A percentile compares a stretch with the other conserved stretches of the same genome.
phyloP scores from a whole-genome alignment of 176 grass and related monocot genomes.

The Stipa capillata region DNA sequence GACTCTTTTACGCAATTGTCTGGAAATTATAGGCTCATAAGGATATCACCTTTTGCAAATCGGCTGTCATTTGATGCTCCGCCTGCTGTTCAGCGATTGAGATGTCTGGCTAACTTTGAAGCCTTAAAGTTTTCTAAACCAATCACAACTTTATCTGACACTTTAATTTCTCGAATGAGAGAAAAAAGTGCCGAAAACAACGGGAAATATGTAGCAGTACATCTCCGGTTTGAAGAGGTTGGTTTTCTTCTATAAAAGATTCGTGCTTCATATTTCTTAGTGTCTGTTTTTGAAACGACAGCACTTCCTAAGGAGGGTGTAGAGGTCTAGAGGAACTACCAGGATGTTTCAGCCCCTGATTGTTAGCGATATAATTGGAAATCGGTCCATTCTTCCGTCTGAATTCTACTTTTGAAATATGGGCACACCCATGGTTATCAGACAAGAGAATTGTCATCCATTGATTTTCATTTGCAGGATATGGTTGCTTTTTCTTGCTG shows the following conservation, averaged over 20 bases:
- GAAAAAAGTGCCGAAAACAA: slow-evolving; percentile 52
- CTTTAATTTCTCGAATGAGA: slow-evolving; percentile 87
- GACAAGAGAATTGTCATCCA: not conserved
- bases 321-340: not conserved
- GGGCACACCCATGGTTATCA: not conserved
- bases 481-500: slow-evolving; percentile 99
- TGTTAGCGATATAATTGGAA: not conserved
- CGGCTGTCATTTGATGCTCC: slow-evolving; percentile 86
- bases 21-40: slow-evolving; percentile 65
- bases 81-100: slow-evolving; percentile 67
- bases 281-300: not conserved
- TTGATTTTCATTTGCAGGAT: slow-evolving; percentile 61
- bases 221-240: slow-evolving; percentile 99
- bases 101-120: slow-evolving; percentile 97
- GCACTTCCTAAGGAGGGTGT: not conserved
- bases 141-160: slow-evolving; percentile 63
- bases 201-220: slow-evolving; percentile 87
- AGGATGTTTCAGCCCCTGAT: not conserved
- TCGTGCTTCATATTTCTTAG: not conserved
- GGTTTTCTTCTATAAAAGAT: slow-evolving; percentile 13
- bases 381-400: not conserved
- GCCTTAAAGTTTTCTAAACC: slow-evolving; percentile 88
- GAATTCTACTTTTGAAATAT: not conserved
- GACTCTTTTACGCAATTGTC: not conserved
- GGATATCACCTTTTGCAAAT: slow-evolving; percentile 97